Percentiles rank a stretch among this genome's conserved stretches.
These are phyloP conservation scores for Boletus semigastroideus DNA, from an alignment of 1,284 basidiomycete species.

Conservation along the genomic window DNA sequence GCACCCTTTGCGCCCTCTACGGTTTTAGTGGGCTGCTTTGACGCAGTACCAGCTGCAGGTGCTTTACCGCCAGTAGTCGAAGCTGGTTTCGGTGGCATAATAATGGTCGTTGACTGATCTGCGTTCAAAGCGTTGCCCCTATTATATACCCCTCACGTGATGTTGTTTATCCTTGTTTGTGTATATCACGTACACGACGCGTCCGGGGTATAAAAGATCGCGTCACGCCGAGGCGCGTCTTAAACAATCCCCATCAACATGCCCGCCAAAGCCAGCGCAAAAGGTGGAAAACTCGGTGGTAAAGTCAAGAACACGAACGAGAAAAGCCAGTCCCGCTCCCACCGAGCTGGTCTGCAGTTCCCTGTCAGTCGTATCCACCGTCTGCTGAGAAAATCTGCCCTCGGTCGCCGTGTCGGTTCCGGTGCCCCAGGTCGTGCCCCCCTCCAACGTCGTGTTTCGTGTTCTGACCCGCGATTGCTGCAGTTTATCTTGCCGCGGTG, in stretches of 20 bases:
- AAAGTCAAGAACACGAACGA: conserved; percentile 46
- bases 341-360: conserved; percentile 83
- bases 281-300: conserved; percentile 51
- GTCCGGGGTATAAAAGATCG: conserved; percentile 41
- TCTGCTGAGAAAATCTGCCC: conserved; percentile 69
- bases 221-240: conserved; percentile 3
- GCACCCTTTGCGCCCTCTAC: conserved; percentile 73
- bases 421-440: conserved; percentile 49
- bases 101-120: conserved; percentile 23
- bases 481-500: conserved; percentile 76
- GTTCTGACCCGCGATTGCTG: neutral
- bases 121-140: conserved; percentile 23
- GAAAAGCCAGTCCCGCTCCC: conserved; percentile 73
- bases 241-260: conserved; percentile 14
- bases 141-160: conserved; percentile 42
- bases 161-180: conserved; percentile 43
- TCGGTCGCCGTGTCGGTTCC: conserved; percentile 59
- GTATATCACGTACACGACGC: conserved; percentile 37
- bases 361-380: conserved; percentile 81
- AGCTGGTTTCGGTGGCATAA: conserved; percentile 64
- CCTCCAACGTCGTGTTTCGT: conserved; percentile 7
- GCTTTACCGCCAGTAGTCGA: conserved; percentile 78
- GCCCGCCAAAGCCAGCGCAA: conserved; percentile 42
- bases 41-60: conserved; percentile 71
- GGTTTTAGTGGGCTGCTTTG: conserved; percentile 77